phyloP scores from a whole-genome alignment of 2,329 filamentous ascomycete species.

The Chaetomium globosum region DNA sequence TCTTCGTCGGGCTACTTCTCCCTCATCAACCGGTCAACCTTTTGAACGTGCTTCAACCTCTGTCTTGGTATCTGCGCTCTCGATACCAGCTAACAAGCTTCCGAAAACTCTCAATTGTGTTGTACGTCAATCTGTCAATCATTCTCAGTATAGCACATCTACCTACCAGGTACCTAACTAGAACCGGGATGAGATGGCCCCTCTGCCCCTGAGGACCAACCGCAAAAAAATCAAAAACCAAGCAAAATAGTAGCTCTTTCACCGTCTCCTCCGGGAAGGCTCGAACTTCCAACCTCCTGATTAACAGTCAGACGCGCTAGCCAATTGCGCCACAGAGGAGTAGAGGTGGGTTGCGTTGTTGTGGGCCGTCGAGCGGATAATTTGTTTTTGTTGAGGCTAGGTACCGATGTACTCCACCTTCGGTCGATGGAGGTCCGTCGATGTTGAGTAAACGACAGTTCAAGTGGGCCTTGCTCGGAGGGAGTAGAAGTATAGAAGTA shows the following conservation, averaged over 20 bases:
- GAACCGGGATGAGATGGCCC: too few species aligned
- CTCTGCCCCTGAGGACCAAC: not conserved
- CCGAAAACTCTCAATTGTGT: not conserved
- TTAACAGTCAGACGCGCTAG: constrained; percentile 65
- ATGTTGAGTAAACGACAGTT: not conserved
- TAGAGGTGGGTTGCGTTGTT: not conserved
- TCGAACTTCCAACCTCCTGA: constrained; percentile 38
- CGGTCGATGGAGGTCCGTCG: not conserved
- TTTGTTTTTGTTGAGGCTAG: not conserved
- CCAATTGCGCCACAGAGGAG: constrained; percentile 53
- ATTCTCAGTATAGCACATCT: not conserved
- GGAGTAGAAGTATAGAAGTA: not conserved
- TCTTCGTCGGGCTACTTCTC: not conserved
- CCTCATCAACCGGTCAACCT: too few species aligned
- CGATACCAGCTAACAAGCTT: not conserved
- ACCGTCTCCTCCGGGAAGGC: constrained; percentile 33
- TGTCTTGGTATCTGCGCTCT: not conserved
- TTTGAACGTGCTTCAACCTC: too few species aligned
- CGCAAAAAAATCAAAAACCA: not conserved
- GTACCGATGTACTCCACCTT: not conserved
- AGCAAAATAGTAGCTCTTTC: not conserved
- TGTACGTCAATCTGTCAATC: not conserved
- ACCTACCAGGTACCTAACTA: too few species aligned
- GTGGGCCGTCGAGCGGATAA: not conserved
- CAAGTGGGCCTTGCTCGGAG: not conserved